Conservation (phyloP, 2,329 filamentous ascomycete genomes). For the Cadophora sp. region DNA sequence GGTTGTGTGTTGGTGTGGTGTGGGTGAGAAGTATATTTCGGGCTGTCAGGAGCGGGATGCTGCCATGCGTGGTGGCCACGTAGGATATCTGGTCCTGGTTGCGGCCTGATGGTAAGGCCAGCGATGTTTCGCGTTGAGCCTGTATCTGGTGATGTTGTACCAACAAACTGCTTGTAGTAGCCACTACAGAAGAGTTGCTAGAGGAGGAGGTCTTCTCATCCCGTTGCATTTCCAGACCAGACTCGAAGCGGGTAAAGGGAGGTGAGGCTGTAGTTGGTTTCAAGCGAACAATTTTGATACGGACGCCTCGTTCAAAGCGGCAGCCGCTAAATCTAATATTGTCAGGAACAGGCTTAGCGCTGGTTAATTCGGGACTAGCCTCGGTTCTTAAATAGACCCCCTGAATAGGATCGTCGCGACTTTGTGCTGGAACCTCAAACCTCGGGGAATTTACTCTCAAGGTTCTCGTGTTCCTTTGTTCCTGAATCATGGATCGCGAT, state of each 20-base stretch:
- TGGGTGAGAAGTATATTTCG: neutral
- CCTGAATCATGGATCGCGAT: neutral
- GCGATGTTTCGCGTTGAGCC: too few relatives aligned
- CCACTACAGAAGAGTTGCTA: neutral
- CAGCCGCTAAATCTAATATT: conserved; percentile 4
- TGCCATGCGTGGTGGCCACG: neutral
- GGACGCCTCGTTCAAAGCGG: conserved; percentile 13
- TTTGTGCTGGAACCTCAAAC: neutral
- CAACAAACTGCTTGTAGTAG: neutral
- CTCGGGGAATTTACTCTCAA: neutral
- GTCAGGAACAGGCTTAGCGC: conserved; percentile 18
- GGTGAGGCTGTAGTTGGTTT: conserved; percentile 15
- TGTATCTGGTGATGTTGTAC: neutral
- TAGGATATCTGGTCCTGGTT: neutral
- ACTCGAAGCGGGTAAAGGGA: conserved; percentile 3
- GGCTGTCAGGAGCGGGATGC: neutral
- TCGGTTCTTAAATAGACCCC: conserved; percentile 15
- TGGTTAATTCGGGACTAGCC: neutral
- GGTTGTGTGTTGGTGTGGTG: neutral
- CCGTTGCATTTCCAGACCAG: neutral
- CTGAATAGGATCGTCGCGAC: neutral
- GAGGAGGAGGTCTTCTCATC: neutral
- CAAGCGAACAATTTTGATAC: conserved; percentile 19
- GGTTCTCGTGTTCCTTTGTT: neutral
- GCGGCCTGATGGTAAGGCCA: too few relatives aligned